phyloP scores from a whole-genome alignment of 139 green algal genomes.

The Chlamydomonas eustigma region DNA sequence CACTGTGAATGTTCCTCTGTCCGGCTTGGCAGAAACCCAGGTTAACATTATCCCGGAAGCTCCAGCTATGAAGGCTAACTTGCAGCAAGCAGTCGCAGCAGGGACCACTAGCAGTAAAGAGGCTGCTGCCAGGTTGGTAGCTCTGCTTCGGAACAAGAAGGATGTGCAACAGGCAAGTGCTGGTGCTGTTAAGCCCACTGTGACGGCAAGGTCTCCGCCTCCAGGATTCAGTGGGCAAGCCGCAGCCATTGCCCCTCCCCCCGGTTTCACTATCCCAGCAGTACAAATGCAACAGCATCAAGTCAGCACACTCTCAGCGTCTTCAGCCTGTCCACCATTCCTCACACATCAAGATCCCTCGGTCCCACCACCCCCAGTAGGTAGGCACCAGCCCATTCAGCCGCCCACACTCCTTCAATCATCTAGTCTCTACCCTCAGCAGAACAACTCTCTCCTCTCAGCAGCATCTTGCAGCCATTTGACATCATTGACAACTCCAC shows the following conservation, averaged over 20 bases:
- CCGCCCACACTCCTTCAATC: no score
- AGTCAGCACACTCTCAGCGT: no score
- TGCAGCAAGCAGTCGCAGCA: conserved; percentile 35
- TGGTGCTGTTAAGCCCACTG: no score
- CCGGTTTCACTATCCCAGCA: neutral
- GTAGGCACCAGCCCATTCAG: conserved; percentile 14
- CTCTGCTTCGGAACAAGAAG: conserved; percentile 39
- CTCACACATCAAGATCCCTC: conserved; percentile 6
- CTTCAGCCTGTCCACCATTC: no score
- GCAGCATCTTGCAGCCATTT: no score
- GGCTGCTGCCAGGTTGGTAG: conserved; percentile 36
- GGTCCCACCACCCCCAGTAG: neutral
- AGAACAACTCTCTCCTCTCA: no score
- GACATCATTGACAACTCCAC: no score
- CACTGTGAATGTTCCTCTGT: conserved; percentile 39
- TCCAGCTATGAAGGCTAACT: conserved; percentile 7
- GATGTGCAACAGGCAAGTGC: conserved; percentile 3
- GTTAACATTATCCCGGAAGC: neutral
- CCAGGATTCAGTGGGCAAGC: neutral
- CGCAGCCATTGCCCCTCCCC: neutral
- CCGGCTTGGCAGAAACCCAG: neutral
- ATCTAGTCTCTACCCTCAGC: no score
- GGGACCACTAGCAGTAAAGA: conserved; percentile 33
- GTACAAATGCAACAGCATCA: neutral
- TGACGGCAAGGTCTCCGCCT: neutral